Percentiles rank a stretch among this genome's conserved stretches.
These are phyloP conservation scores for Cytospora paraplurivora DNA, from an alignment of 2,329 filamentous ascomycete species.

Conservation along the genomic window DNA sequence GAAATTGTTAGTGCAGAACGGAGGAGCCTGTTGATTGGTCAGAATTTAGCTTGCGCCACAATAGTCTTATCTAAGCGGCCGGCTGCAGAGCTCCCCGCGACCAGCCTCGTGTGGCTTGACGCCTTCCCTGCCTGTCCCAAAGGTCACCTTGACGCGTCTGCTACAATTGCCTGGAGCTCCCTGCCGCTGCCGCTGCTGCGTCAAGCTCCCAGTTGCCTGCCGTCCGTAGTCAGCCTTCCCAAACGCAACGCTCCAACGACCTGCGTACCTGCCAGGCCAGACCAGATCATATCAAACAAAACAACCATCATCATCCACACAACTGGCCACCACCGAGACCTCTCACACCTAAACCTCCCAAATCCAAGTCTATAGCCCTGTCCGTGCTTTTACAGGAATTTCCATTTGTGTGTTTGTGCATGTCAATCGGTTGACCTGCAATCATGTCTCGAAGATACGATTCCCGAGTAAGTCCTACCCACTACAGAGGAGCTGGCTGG, in stretches of 20 bases:
- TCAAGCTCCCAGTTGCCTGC: conserved; percentile 30
- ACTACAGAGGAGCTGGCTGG: conserved; percentile 21
- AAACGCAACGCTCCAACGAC: conserved; percentile 30
- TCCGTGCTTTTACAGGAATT: not conserved
- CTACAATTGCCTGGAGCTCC: conserved; percentile 50
- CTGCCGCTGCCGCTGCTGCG: not conserved
- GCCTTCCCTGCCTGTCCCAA: not conserved
- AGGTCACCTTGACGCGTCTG: conserved; percentile 34
- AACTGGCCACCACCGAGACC: conserved; percentile 14
- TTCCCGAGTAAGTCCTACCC: conserved; percentile 76
- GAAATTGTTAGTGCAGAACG: not conserved
- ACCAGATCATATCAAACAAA: not conserved
- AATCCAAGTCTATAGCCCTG: conserved; percentile 7
- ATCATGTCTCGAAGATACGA: conserved; percentile 96
- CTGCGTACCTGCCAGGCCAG: conserved; percentile 5
- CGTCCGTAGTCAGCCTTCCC: conserved; percentile 29
- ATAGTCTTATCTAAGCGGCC: not conserved
- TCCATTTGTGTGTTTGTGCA: not conserved
- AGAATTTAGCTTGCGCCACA: not conserved
- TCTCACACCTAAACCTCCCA: not conserved
- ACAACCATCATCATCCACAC: conserved; percentile 18
- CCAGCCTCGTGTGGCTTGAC: not conserved
- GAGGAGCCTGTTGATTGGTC: not conserved
- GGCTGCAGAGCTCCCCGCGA: not conserved
- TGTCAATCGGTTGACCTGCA: conserved; percentile 31